Conservation (phyloP, 352 stramenopile genomes). For the Phytophthora pisi region DNA sequence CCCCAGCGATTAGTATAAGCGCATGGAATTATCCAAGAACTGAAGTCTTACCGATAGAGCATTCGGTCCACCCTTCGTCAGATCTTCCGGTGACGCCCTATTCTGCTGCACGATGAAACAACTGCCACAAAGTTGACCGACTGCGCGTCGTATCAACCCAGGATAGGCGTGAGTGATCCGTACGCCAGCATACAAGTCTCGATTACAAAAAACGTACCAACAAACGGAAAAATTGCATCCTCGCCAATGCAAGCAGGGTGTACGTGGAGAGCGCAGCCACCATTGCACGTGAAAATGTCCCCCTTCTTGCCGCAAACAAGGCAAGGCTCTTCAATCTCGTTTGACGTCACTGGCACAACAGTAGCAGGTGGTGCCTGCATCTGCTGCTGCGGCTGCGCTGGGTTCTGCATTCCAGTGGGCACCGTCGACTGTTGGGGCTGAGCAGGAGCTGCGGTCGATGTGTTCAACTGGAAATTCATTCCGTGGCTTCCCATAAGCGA, state of each 20-base stretch:
- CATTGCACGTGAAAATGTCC: constrained; percentile 61
- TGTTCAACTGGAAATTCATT: constrained; percentile 3
- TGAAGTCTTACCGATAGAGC: constrained; percentile 52
- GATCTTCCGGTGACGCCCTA: constrained; percentile 66
- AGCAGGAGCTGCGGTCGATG: constrained; percentile 2
- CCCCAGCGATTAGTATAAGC: constrained; percentile 1
- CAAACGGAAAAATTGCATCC: constrained; percentile 58
- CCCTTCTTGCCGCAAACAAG: constrained; percentile 58
- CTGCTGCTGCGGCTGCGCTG: constrained; percentile 9
- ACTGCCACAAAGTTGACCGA: constrained; percentile 68
- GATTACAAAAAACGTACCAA: constrained; percentile 35
- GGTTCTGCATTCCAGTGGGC: constrained; percentile 10
- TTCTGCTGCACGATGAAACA: constrained; percentile 79
- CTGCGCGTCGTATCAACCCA: constrained; percentile 26
- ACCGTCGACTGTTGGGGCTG: constrained; percentile 9
- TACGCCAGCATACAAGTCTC: neutral
- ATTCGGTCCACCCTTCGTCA: constrained; percentile 62
- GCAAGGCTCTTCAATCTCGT: constrained; percentile 38
- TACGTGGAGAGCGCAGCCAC: constrained; percentile 61
- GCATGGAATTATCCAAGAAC: neutral
- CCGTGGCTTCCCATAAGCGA: constrained; percentile 30
- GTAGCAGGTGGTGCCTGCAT: constrained; percentile 20
- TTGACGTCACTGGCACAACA: constrained; percentile 29
- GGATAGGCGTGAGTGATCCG: neutral
- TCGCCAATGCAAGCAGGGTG: constrained; percentile 68